A percentile compares a stretch with the other conserved stretches of the same genome.
phyloP scores from a whole-genome alignment of 1,139 yeast species.

The Cylindricascospora bacillispora region DNA sequence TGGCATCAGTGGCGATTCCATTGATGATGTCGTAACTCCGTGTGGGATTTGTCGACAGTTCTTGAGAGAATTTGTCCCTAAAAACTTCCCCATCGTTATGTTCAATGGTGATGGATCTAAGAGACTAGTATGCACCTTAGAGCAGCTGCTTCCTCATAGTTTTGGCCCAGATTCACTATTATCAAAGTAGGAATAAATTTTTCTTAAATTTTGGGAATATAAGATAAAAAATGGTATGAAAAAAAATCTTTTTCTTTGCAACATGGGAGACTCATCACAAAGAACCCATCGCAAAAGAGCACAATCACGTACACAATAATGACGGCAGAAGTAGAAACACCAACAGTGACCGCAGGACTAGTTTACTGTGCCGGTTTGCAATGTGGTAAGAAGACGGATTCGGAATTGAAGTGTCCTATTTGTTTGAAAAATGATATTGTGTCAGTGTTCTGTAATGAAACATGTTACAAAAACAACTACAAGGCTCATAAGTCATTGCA shows the following conservation, averaged over 20 bases:
- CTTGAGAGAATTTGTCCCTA: conserved; percentile 53
- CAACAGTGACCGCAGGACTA: too few species aligned
- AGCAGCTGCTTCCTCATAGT: conserved; percentile 65
- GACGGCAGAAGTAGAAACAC: too few species aligned
- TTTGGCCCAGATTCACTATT: conserved; percentile 77
- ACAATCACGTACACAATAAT: too few species aligned
- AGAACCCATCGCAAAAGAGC: too few species aligned
- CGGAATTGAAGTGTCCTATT: conserved; percentile 78
- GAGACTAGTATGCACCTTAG: conserved; percentile 34
- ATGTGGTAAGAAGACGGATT: conserved; percentile 72
- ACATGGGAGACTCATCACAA: too few species aligned
- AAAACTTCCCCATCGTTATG: conserved; percentile 45
- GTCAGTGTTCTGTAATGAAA: conserved; percentile 68
- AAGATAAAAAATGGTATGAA: too few species aligned
- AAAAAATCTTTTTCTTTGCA: too few species aligned
- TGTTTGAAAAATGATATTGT: conserved; percentile 63
- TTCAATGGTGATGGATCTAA: conserved; percentile 39
- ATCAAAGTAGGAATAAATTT: too few species aligned
- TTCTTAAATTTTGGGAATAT: too few species aligned
- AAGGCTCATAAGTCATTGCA: conserved; percentile 40
- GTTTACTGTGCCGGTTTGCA: conserved; percentile 54
- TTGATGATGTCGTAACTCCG: conserved; percentile 54
- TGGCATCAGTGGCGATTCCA: conserved; percentile 54
- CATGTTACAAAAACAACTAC: conserved; percentile 76
- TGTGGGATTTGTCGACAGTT: conserved; percentile 94